Base-by-base conservation (phyloP, 306 rosid genomes). In the Castanea sativa region DNA sequence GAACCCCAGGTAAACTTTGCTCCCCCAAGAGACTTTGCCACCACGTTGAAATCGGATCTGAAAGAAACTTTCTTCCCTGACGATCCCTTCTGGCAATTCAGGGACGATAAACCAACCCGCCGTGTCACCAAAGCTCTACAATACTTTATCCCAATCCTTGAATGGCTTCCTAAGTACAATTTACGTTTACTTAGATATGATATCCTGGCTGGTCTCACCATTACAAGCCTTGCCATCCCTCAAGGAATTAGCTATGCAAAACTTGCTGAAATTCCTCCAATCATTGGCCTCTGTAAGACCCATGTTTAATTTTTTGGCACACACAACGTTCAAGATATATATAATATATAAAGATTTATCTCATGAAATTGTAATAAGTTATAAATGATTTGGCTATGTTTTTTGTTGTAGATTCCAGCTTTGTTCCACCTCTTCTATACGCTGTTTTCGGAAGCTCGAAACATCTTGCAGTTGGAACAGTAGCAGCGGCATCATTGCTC, bases 241-340 rank as follows among this genome's bases (percentile, higher is more conserved):
- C 98, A 94, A 74, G 98, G 97, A 72, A 92, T 94, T 23, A 94
- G 98, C 65, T 94, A 94, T 45, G 97, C 97, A 51, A 91, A 88
- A 65, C 97, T 94, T 25, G 97, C 86, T 1, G 5, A 35, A 5
- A 27, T 94, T 33, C 97, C 97, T 55, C 97, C 98, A 14, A 83
- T 94, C 59, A 27, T 90, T 20, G 98, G 97, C 76, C 93, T 94
- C 21, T 94, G 98, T 94, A 79, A 86, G 89, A 57, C 25, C 23
- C 6, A 4, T 59, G 1, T 5, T 29, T 13, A 12, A 49, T 11
- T n/a, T 73, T 25, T 25, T 11, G 14, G 5, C 5, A 12, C 5
- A 49, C 5, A 60, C 5, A 32, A 6, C 14, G 15, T 67, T 33
- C 25, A 19, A 33, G 4, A 33, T 67, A 21, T 9, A 35, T 41